phyloP scores from a whole-genome alignment of 768 basidiomycete genomes.

The Tulasnella sp. region DNA sequence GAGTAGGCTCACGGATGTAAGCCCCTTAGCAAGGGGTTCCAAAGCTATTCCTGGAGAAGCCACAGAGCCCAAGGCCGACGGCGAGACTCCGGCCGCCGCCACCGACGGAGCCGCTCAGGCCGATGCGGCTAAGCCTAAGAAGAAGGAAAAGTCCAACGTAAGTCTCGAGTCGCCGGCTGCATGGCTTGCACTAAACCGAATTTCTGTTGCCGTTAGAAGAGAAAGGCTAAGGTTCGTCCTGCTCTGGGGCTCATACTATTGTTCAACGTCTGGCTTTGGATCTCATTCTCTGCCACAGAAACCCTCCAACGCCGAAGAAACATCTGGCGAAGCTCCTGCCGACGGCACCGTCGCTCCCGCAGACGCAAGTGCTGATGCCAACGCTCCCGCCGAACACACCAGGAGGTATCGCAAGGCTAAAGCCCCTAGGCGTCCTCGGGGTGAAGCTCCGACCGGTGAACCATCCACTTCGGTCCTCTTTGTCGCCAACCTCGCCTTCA shows the following conservation, averaged over 20 bases:
- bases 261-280: not conserved
- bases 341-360: conserved; percentile 35
- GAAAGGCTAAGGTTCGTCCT: conserved; percentile 30
- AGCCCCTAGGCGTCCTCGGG: conserved; percentile 59
- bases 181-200: not conserved
- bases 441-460: conserved; percentile 79
- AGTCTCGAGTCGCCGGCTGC: not conserved
- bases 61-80: conserved; percentile 82
- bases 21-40: conserved; percentile 71
- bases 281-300: conserved; percentile 14
- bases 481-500: conserved; percentile 97
- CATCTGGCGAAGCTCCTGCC: conserved; percentile 30
- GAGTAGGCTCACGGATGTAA: conserved; percentile 82
- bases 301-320: conserved; percentile 11
- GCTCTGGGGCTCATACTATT: not conserved
- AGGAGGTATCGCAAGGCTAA: conserved; percentile 46
- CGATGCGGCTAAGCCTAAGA: conserved; percentile 58
- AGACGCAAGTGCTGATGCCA: conserved; percentile 33
- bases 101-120: conserved; percentile 35
- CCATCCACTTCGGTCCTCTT: conserved; percentile 86
- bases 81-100: conserved; percentile 40
- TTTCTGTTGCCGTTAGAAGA: conserved; percentile 32
- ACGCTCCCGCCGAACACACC: conserved; percentile 40
- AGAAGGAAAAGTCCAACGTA: conserved; percentile 44
- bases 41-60: conserved; percentile 85